Evolutionary conservation across 495 filamentous ascomycete genomes (phyloP), one percentile per base, ranked within the genome.

Genomic region (Aspergillus affinis): DNA sequence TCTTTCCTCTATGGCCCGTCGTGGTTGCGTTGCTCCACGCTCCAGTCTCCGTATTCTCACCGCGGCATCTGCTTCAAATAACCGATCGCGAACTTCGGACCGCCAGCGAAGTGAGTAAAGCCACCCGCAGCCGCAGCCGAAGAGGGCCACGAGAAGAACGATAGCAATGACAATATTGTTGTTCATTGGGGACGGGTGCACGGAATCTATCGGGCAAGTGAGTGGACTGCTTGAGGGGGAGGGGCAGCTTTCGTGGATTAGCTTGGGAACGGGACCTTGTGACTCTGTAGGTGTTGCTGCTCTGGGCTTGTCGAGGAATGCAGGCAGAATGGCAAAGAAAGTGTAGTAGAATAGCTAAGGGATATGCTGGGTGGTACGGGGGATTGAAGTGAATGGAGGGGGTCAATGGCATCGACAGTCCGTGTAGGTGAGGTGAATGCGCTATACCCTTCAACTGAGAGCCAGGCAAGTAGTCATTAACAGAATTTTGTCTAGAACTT

Each of bases 401-500:
- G 36, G 36, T 2, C 9, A 41, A 13, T 4, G 0, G 36, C 23
- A 26, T 4, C 23, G 23, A 26, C 23, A 26, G 4, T 26, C 23
- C 23, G 23, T 26, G 23, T 26, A 26, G 4, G 36, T 41, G 36
- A 13, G 15, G 6, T 13, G 36, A 41, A 41, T 41, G 36, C 15
- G 36, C 36, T 13, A 10, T 32, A 6, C 29, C 29, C 29, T 32
- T 6, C 36, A 41, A 10, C 36, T 41, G 36, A 41, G 13, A 17
- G 36, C 13, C 4, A 15, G 8, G 13, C 36, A 17, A 41, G 12
- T 41, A 41, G 6, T 41, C 36, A 15, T 41, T 13, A 10, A 41
- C 36, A 13, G 36, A 41, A 41, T 6, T 55, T 15, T 46, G 29
- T 26, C 15, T 45, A 55, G 57, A 55, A 49, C 54, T 57, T 57